Evolutionary conservation across 2,329 filamentous ascomycete species (phyloP), one percentile per base, ranked within the genome.

Genomic region (Stagonosporopsis vannaccii): DNA sequence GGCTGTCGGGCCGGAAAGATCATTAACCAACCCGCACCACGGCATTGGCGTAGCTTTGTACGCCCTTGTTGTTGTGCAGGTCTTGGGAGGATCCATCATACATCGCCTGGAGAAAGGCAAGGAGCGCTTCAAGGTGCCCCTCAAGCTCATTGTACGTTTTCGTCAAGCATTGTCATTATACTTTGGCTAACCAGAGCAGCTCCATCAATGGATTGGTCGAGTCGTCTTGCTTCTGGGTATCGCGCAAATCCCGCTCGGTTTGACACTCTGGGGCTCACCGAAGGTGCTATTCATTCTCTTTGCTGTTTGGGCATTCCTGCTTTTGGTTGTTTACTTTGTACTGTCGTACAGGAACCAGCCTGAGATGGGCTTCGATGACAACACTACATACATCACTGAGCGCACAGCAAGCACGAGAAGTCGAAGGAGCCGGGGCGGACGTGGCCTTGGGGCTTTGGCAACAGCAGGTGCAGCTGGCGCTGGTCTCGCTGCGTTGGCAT

Each of bases 191-290:
- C 46, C n/a, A 17, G 69, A 84, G 13, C 82, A 90, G 82, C 76
- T 98, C 37, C 95, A 99, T 78, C 90, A 93, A 72, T 97, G 95
- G 92, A 78, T 90, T 17, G 95, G 95, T 17, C 84, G 93, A 54
- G 79, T 85, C 0, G 86, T 94, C 66, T 89, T 90, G 2, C 77
- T 98, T 17, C 81, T 99, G 4, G 95, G 91, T 0, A 87, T 98
- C 62, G 84, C 88, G 3, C 95, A 99, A 73, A 86, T 99, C 11
- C 90, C 95, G 0, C 82, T 99, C 0, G 95, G 95, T 0, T 81
- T 99, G 42, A 93, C 93, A 0, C 82, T 99, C 1, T 99, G 97
- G 69, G 95, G 95, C 6, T 97, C 93, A 26, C 94, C 95, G 5
- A 87, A 89, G 68, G 85, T 84, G 33, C 83, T 93, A 3, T 99